A percentile compares a stretch with the other conserved stretches of the same genome.
phyloP scores from a whole-genome alignment of 2,329 filamentous ascomycete genomes.

The Cladophialophora bantiana region DNA sequence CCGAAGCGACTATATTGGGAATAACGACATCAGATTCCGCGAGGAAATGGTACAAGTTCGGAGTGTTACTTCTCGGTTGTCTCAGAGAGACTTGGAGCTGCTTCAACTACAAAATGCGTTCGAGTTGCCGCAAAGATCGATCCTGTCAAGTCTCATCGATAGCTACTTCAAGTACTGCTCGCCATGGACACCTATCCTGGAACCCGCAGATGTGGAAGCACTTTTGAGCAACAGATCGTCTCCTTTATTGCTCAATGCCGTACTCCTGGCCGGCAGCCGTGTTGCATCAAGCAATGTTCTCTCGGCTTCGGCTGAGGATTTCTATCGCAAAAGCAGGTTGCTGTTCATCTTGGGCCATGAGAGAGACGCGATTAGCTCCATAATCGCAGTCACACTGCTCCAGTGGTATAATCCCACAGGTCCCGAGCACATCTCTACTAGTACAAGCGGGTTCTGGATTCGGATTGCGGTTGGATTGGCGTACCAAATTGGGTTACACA shows the following conservation, averaged over 20 bases:
- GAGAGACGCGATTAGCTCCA: constrained; percentile 44
- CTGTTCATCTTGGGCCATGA: constrained; percentile 41
- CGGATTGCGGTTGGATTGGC: constrained; percentile 28
- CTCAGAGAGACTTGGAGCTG: constrained; percentile 14
- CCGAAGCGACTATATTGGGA: constrained; percentile 24
- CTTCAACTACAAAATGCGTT: constrained; percentile 22
- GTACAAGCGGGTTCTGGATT: constrained; percentile 32
- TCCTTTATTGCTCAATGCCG: constrained; percentile 21
- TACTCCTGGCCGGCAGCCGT: constrained; percentile 24
- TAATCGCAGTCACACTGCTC: constrained; percentile 43
- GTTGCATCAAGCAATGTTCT: constrained; percentile 17
- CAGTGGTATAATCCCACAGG: constrained; percentile 34
- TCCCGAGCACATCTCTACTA: constrained; percentile 32
- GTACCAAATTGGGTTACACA: constrained; percentile 32
- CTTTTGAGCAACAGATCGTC: constrained; percentile 8
- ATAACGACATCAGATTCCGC: constrained; percentile 19
- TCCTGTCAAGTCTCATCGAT: constrained; percentile 24
- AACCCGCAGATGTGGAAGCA: constrained; percentile 11
- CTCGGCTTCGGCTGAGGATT: constrained; percentile 12
- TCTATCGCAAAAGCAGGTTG: constrained; percentile 23
- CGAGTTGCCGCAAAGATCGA: constrained; percentile 22
- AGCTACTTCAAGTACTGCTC: constrained; percentile 25
- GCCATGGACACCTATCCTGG: constrained; percentile 24
- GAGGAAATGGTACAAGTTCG: constrained; percentile 16
- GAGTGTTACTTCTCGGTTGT: constrained; percentile 6